Conservation (phyloP, 495 filamentous ascomycete genomes). For the Aspergillus sclerotioniger region DNA sequence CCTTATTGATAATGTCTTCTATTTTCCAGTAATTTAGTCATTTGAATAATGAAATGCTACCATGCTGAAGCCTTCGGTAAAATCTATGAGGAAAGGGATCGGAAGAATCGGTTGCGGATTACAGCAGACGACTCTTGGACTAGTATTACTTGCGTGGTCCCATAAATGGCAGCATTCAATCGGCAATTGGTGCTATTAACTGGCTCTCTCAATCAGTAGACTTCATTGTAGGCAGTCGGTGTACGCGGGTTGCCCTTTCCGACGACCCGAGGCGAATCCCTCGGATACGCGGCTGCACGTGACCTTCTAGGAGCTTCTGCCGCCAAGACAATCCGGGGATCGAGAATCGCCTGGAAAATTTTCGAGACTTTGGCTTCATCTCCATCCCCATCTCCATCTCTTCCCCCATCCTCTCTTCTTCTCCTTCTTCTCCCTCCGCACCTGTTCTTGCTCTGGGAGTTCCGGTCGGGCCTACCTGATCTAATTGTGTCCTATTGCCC, state of each 20-base stretch:
- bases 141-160: too few species aligned
- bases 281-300: conserved; percentile 36
- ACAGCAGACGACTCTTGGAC: not conserved
- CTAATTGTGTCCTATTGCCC: conserved; percentile 12
- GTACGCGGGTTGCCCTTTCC: conserved; percentile 10
- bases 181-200: too few species aligned
- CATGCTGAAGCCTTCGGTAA: not conserved
- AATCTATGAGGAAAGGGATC: not conserved
- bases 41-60: not conserved
- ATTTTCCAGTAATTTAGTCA: not conserved
- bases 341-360: conserved; percentile 50
- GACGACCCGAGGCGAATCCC: conserved; percentile 28
- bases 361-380: conserved; percentile 52
- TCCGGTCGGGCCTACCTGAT: conserved; percentile 28
- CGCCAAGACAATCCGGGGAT: conserved; percentile 48
- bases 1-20: not conserved
- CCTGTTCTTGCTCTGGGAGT: conserved; percentile 33
- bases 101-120: not conserved
- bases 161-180: too few species aligned
- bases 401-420: conserved; percentile 26
- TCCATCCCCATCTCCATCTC: conserved; percentile 24
- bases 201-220: too few species aligned
- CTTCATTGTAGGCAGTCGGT: too few species aligned
- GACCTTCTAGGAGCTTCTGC: conserved; percentile 49
- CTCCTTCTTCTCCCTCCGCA: conserved; percentile 19